These are phyloP conservation scores for Auricularia cornea DNA, from an alignment of 768 basidiomycete species.

Conservation along the genomic window DNA sequence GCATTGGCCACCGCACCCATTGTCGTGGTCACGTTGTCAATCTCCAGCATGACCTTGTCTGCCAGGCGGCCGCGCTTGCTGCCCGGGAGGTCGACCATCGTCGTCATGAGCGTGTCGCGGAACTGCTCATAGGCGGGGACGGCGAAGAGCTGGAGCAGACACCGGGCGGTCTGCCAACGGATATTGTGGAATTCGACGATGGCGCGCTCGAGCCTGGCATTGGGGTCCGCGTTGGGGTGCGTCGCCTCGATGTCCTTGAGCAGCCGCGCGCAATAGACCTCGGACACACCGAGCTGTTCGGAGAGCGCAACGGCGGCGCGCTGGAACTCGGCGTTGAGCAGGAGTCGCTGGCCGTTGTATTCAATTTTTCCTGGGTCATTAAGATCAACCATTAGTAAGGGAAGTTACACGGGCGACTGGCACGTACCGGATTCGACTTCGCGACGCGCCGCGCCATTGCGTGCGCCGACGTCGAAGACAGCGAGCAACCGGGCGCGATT, in stretches of 20 bases:
- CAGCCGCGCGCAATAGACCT: constrained; percentile 66
- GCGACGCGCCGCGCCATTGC: constrained; percentile 54
- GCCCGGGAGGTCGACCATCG: constrained; percentile 23
- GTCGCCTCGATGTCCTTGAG: constrained; percentile 54
- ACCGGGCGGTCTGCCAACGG: constrained; percentile 64
- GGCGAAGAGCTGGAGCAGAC: constrained; percentile 59
- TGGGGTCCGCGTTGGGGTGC: constrained; percentile 55
- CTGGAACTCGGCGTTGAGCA: constrained; percentile 72
- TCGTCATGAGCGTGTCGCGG: constrained; percentile 44
- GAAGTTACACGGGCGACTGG: neutral
- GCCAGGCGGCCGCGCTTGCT: constrained; percentile 40
- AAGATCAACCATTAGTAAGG: constrained; percentile 1
- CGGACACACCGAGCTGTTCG: constrained; percentile 73
- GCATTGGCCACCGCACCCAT: constrained; percentile 48
- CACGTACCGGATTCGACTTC: constrained; percentile 59
- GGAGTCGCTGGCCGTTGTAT: constrained; percentile 56
- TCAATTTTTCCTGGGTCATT: constrained; percentile 50
- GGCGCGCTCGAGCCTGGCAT: constrained; percentile 54
- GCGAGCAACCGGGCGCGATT: constrained; percentile 42
- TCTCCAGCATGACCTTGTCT: constrained; percentile 47
- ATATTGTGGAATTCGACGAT: constrained; percentile 61
- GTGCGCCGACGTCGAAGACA: constrained; percentile 57
- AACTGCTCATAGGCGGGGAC: constrained; percentile 44
- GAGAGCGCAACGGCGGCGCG: constrained; percentile 72
- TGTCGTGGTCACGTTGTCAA: constrained; percentile 48